Evolutionary conservation across 2,329 filamentous ascomycete genomes (phyloP), one percentile per base, ranked within the genome.

Genomic region (Samsoniella hepiali): DNA sequence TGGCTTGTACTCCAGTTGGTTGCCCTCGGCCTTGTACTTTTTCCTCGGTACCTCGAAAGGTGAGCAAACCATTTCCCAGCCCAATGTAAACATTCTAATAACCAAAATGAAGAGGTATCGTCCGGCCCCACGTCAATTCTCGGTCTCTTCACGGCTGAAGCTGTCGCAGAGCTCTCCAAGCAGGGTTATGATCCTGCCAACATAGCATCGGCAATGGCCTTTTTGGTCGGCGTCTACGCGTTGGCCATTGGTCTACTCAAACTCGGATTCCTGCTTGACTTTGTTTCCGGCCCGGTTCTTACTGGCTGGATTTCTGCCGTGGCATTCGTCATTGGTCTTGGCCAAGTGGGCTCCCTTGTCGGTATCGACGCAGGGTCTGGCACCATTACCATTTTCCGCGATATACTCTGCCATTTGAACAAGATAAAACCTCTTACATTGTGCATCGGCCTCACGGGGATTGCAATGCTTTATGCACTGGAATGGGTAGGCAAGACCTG

Each of bases 291-390:
- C 1, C 86, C 86, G 0, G 84, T 89, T 1, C 78, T 89, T 0
- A 85, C 79, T 7, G 87, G 87, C 5, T 89, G 88, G 74, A 87
- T 89, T 67, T 87, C 85, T 0, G 86, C 86, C 1, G 86, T 87
- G 1, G 87, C 85, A 31, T 82, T 89, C 55, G 86, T 85, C 36
- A 89, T 89, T 69, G 82, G 84, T 29, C 81, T 88, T 57, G 85
- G 84, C n/a, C 87, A 89, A 70, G 80, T 89, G 63, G 83, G 80
- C 3, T 83, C 83, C 1, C 79, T 89, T 0, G 80, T 89, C 2
- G 86, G 86, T 10, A 79, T 85, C 10, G 76, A 78, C 32, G 78
- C 84, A 1, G 78, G 81, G 3, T 78, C 78, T 32, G 81, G 81
- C 2, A 81, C 84, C 2, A 84, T 84, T 5, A 77, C 76, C 11